These are phyloP conservation scores for Hygrocybe punicea DNA, from an alignment of 768 basidiomycete species.

Conservation along the genomic window DNA sequence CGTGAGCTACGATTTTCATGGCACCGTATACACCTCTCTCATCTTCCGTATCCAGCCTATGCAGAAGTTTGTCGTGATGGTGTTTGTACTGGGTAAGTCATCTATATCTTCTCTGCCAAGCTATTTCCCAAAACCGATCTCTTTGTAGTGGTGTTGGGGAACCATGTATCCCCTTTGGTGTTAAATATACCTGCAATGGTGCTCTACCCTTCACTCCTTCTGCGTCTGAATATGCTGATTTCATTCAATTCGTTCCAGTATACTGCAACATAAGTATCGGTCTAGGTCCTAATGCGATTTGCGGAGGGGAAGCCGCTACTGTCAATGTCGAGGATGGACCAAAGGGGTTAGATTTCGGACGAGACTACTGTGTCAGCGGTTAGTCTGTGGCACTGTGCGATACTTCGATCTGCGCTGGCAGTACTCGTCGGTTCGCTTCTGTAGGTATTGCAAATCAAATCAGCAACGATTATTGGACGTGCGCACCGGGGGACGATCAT, in stretches of 20 bases:
- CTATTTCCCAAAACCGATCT: background rate
- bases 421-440: background rate
- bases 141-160: background rate
- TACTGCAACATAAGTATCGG: background rate
- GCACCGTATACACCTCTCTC: background rate
- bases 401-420: background rate
- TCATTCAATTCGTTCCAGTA: background rate
- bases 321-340: background rate
- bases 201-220: background rate
- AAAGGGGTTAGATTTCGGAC: background rate
- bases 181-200: background rate
- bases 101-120: background rate
- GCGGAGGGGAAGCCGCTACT: background rate
- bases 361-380: constrained; percentile 1
- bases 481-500: background rate
- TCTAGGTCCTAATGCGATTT: background rate
- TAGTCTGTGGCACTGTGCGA: background rate
- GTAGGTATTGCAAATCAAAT: background rate
- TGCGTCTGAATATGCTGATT: background rate
- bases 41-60: background rate
- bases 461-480: background rate
- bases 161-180: background rate
- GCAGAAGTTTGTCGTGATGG: background rate
- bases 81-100: background rate
- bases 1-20: background rate